Evolutionary conservation across 176 grass and related monocot species (phyloP), one percentile per base, ranked within the genome.

Genomic region (Zoysia pacifica): DNA sequence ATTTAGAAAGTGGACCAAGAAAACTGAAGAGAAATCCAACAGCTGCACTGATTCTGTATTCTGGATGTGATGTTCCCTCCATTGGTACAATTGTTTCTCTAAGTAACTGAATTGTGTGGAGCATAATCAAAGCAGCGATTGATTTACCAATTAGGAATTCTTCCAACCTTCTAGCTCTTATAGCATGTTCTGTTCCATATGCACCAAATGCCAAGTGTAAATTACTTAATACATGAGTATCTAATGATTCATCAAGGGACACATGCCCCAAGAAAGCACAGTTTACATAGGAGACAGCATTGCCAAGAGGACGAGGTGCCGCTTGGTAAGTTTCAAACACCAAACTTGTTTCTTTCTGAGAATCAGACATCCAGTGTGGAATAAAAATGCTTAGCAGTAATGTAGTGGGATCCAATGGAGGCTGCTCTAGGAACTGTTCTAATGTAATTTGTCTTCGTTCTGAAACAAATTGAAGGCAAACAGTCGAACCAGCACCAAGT

Each of bases 251-350:
- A 84, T 82, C 62, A 2, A 69, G n/a, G 36, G 35, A 74, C 73
- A 84, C 77, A 84, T 79, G 65, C 4, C 76, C 86, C 45, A 95
- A 40, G 56, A 95, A 88, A 40, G 89, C 84, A 69, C 78, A 85
- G 58, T 95, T 95, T 56, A 91, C 60, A 90, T 95, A 92, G 53
- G 89, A 78, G 65, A 92, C 79, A 75, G 89, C 89, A 87, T 95
- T 95, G 10, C 93, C 93, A 64, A 95, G 69, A 81, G 93, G 93
- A 28, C 87, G 84, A 39, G 93, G 82, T 12, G 90, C 86, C 28
- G 93, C 87, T 69, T 89, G 20, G 39, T 86, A 90, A 39, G 89
- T 95, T 83, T 95, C 85, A 66, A 95, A 95, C 11, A 70, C 14
- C 11, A 95, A 75, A 72, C 3, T 67, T 46, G 18, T 19, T 14